A percentile compares a stretch with the other conserved stretches of the same genome.
These are phyloP conservation scores for Simplicillium sp. DNA, from an alignment of 2,329 filamentous ascomycete species.

Conservation along the genomic window DNA sequence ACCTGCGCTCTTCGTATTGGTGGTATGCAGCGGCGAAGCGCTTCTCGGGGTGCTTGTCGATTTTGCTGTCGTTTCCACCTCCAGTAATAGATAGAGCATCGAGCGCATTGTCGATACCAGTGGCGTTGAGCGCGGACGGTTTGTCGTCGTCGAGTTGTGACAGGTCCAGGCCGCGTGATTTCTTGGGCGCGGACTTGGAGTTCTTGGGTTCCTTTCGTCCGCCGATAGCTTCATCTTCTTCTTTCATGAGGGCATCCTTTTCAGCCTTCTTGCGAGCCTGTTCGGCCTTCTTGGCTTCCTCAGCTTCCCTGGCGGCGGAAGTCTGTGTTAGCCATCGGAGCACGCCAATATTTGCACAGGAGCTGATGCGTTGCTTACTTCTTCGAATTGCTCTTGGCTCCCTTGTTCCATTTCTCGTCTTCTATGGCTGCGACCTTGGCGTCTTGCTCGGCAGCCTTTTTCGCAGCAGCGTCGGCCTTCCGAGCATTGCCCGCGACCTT, in stretches of 20 bases:
- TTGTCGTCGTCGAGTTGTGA: conserved; percentile 61
- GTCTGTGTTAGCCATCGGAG: neutral
- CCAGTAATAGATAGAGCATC: conserved; percentile 67
- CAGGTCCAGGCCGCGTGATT: conserved; percentile 64
- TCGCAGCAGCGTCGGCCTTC: conserved; percentile 80
- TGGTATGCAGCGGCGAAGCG: conserved; percentile 80
- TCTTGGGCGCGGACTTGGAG: conserved; percentile 58
- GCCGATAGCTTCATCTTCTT: conserved; percentile 64
- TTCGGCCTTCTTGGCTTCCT: conserved; percentile 69
- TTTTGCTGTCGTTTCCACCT: conserved; percentile 49
- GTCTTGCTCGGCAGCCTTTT: conserved; percentile 66
- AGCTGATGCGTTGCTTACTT: conserved; percentile 54
- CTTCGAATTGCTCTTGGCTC: conserved; percentile 75
- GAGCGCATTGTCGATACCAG: conserved; percentile 87
- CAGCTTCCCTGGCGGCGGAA: conserved; percentile 20
- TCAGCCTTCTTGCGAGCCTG: conserved; percentile 85
- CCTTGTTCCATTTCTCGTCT: conserved; percentile 72
- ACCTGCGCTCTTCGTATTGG: conserved; percentile 69
- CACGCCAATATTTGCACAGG: neutral
- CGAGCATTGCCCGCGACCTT: conserved; percentile 84
- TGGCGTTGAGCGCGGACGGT: conserved; percentile 60
- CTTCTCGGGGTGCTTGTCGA: conserved; percentile 84
- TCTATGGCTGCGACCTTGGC: conserved; percentile 58
- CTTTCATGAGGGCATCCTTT: conserved; percentile 69
- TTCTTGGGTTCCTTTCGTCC: conserved; percentile 56